A percentile compares a stretch with the other conserved stretches of the same genome.
Evolutionary conservation across 73 alveolate species (phyloP).

Genomic region (Vitrella brassicaformis): DNA sequence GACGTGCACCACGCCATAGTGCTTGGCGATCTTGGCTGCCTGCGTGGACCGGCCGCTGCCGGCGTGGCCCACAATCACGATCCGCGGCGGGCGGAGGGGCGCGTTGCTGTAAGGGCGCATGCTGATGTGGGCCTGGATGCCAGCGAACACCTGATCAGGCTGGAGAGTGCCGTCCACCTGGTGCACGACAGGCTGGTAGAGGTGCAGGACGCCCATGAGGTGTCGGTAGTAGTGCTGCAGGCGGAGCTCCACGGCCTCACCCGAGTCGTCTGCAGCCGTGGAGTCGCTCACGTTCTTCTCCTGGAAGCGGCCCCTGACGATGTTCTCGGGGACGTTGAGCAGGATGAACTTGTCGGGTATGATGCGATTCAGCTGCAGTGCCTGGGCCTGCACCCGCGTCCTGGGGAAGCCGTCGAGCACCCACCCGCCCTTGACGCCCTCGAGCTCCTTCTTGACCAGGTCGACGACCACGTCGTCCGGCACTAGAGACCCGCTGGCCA

Average conservation of each 20-base stretch:
- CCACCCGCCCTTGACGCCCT: constrained; percentile 38
- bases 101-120: constrained; percentile 45
- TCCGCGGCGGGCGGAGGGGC: constrained; percentile 67
- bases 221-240: constrained; percentile 25
- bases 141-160: constrained; percentile 46
- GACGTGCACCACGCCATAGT: constrained; percentile 51
- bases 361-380: constrained; percentile 59
- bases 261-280: too few species aligned
- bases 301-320: background rate
- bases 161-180: constrained; percentile 40
- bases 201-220: constrained; percentile 49
- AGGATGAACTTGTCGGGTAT: constrained; percentile 63
- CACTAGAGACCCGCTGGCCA: constrained; percentile 4
- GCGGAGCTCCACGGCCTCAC: constrained; percentile 8
- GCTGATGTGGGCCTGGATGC: constrained; percentile 40
- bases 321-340: constrained; percentile 20
- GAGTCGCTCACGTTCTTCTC: background rate
- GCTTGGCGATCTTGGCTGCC: constrained; percentile 39
- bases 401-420: constrained; percentile 76
- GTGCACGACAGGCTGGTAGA: constrained; percentile 41
- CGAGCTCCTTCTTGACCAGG: constrained; percentile 42
- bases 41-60: constrained; percentile 61
- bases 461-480: constrained; percentile 56
- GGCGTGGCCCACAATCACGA: constrained; percentile 64
- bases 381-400: constrained; percentile 61